phyloP scores from a whole-genome alignment of 371 early-diverging fungal species.

The Mucor velutinosus region DNA sequence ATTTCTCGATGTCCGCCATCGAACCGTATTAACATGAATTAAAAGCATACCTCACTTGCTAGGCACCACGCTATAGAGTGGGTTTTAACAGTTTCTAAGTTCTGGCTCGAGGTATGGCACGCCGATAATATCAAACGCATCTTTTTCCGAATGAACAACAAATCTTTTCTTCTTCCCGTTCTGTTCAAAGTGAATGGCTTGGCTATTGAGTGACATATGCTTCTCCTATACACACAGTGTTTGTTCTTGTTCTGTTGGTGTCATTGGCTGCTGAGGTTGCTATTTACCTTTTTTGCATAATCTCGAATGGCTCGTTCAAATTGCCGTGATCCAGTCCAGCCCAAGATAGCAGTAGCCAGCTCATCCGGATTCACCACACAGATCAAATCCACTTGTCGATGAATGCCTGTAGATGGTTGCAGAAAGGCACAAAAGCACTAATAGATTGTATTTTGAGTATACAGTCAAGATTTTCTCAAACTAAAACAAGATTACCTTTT shows the following conservation, averaged over 20 bases:
- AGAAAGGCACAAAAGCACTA: conserved; percentile 50
- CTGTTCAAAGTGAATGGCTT: conserved; percentile 32
- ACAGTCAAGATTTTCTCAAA: neutral
- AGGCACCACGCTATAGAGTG: no score
- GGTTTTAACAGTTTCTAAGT: conserved; percentile 51
- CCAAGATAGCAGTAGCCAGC: conserved; percentile 43
- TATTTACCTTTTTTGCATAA: conserved; percentile 38
- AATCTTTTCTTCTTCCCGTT: conserved; percentile 16
- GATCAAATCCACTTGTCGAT: conserved; percentile 57
- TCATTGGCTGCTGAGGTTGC: neutral
- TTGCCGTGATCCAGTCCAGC: conserved; percentile 56
- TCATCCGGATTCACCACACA: conserved; percentile 28
- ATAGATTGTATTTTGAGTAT: no score
- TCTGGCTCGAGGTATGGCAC: conserved; percentile 47
- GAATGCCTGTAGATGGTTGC: conserved; percentile 45
- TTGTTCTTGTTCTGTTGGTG: neutral
- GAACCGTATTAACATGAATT: no score
- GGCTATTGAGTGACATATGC: conserved; percentile 30
- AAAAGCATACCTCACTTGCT: no score
- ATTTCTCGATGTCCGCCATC: no score
- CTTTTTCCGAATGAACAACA: conserved; percentile 29
- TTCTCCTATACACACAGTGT: conserved; percentile 18
- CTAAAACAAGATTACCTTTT: conserved; percentile 22
- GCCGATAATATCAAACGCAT: conserved; percentile 39
- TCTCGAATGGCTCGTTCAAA: conserved; percentile 42